These are phyloP conservation scores for Paraphaeosphaeria minitans DNA, from an alignment of 2,329 filamentous ascomycete genomes.

Conservation along the genomic window DNA sequence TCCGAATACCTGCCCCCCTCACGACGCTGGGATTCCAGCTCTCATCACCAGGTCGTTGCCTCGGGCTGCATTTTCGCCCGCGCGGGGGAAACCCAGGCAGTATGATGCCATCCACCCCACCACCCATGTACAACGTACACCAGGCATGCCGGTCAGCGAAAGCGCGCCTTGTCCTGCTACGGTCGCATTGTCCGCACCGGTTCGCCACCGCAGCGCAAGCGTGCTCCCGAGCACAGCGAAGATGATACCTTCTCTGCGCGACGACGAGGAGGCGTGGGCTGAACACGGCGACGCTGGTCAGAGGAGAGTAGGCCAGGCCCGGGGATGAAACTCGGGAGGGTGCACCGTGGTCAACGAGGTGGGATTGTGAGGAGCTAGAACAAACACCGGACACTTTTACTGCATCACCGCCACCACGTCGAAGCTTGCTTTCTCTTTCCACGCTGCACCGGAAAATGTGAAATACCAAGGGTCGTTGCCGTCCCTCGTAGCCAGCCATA, in stretches of 20 bases:
- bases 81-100: background rate
- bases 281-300: too few relatives aligned
- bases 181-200: background rate
- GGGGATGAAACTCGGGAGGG: too few relatives aligned
- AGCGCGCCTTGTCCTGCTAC: background rate
- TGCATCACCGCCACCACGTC: too few relatives aligned
- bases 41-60: background rate
- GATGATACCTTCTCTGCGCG: too few relatives aligned
- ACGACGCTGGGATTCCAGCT: background rate
- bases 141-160: background rate
- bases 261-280: too few relatives aligned
- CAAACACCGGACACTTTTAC: too few relatives aligned
- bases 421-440: too few relatives aligned
- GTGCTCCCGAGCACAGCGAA: background rate
- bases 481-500: constrained; percentile 4
- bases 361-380: too few relatives aligned
- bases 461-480: background rate
- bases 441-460: too few relatives aligned
- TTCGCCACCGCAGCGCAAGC: background rate
- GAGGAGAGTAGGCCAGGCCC: too few relatives aligned
- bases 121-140: background rate
- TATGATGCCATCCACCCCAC: background rate
- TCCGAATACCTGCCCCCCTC: background rate
- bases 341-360: too few relatives aligned
- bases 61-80: constrained; percentile 5